Evolutionary conservation across 2,329 filamentous ascomycete species (phyloP).

Genomic region (Monascus ruber): DNA sequence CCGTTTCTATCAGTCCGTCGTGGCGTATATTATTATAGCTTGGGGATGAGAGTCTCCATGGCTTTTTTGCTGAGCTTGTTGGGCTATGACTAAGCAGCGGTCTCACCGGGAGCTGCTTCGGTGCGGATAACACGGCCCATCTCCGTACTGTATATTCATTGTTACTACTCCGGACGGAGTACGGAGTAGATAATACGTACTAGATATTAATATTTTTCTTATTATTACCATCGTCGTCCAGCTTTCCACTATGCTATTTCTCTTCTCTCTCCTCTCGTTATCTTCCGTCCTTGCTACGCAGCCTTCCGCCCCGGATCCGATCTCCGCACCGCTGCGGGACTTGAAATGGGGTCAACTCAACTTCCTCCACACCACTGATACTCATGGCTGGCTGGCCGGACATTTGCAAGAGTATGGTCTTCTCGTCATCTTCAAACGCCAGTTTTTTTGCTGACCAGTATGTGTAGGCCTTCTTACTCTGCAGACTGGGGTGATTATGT

Average conservation of each 20-base stretch:
- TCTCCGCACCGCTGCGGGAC: conserved; percentile 69
- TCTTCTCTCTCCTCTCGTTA: conserved; percentile 8
- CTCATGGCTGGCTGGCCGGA: conserved; percentile 89
- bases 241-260: neutral
- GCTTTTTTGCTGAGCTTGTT: conserved; percentile 21
- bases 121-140: conserved; percentile 7
- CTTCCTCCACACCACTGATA: conserved; percentile 93
- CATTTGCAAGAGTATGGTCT: conserved; percentile 70
- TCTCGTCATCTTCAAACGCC: conserved; percentile 2
- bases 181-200: neutral
- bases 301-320: conserved; percentile 65
- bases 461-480: conserved; percentile 66
- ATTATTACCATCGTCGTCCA: neutral
- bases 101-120: conserved; percentile 27
- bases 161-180: neutral
- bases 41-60: neutral
- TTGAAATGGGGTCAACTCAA: conserved; percentile 91
- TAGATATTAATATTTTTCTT: neutral
- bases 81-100: conserved; percentile 23
- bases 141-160: conserved; percentile 1
- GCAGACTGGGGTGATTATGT: conserved; percentile 98
- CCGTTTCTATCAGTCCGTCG: too few species aligned
- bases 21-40: too few species aligned
- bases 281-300: conserved; percentile 46
- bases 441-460: conserved; percentile 10